phyloP scores from a whole-genome alignment of 202 grass and related monocot species.

The Hordeum pubiflorum region DNA sequence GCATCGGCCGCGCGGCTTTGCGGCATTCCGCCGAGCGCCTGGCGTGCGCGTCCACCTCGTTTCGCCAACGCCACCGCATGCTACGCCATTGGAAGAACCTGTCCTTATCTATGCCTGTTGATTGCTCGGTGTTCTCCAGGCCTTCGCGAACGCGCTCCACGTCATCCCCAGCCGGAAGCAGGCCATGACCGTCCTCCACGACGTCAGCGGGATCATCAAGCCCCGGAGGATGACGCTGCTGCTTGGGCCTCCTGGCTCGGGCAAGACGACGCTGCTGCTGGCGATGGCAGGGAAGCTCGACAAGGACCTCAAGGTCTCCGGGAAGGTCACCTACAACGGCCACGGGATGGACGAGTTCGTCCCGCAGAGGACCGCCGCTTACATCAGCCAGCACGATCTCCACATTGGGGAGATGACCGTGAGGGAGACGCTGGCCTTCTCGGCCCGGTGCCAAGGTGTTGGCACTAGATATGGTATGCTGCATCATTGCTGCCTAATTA shows the following conservation, averaged over 20 bases:
- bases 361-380: constrained; percentile 70
- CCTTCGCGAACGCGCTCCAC: constrained; percentile 61
- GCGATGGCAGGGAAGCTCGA: constrained; percentile 82
- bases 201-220: constrained; percentile 81
- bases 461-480: constrained; percentile 65
- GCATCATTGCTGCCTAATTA: not conserved
- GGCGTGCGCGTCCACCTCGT: not conserved
- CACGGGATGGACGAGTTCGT: constrained; percentile 85
- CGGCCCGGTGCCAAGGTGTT: constrained; percentile 80
- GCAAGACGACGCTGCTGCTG: constrained; percentile 75
- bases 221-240: constrained; percentile 82
- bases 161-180: constrained; percentile 65
- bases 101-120: not conserved
- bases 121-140: constrained; percentile 20
- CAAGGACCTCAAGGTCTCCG: constrained; percentile 54
- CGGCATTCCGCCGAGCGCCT: constrained; percentile 17
- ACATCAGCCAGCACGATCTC: constrained; percentile 93
- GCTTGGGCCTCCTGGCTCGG: constrained; percentile 76
- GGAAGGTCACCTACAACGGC: constrained; percentile 86
- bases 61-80: not conserved
- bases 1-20: not conserved
- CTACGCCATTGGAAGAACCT: not conserved
- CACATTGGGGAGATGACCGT: constrained; percentile 96
- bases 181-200: constrained; percentile 65
- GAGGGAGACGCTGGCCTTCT: constrained; percentile 79